Evolutionary conservation across 371 early-diverging fungal species (phyloP).

Genomic region (Massospora cicadina): DNA sequence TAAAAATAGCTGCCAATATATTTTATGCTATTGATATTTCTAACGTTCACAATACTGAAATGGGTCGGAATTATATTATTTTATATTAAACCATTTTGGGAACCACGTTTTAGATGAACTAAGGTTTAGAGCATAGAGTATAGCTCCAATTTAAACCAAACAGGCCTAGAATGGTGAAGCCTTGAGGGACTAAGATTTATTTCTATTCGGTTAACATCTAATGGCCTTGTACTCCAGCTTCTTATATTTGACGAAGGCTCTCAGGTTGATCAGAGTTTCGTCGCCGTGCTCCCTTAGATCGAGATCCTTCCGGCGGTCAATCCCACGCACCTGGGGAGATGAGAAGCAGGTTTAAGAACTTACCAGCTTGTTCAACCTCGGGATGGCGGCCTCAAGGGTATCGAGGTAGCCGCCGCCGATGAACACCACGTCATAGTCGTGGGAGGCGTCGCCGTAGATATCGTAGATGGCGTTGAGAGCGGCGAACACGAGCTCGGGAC

Average conservation of each 20-base stretch:
- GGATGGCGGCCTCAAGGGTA: conserved; percentile 31
- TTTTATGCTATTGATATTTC: too few species aligned
- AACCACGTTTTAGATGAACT: too few species aligned
- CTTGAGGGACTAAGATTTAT: too few species aligned
- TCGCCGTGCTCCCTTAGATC: conserved; percentile 61
- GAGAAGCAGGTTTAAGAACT: conserved; percentile 7
- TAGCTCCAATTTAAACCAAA: too few species aligned
- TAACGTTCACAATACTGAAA: too few species aligned
- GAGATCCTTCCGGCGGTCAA: conserved; percentile 53
- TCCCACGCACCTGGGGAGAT: conserved; percentile 26
- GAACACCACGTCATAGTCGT: conserved; percentile 76
- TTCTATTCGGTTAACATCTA: too few species aligned
- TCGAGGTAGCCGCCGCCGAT: conserved; percentile 41
- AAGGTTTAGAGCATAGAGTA: too few species aligned
- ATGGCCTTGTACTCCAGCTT: conserved; percentile 29
- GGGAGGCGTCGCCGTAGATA: conserved; percentile 65
- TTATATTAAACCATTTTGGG: too few species aligned
- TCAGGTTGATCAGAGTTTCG: conserved; percentile 58
- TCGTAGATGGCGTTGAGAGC: conserved; percentile 72
- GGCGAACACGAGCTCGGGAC: conserved; percentile 40
- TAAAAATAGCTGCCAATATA: too few species aligned
- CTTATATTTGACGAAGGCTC: conserved; percentile 76
- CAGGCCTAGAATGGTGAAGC: too few species aligned
- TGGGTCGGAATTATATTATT: too few species aligned
- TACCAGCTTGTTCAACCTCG: conserved; percentile 28